Evolutionary conservation across 768 basidiomycete species (phyloP).

Genomic region (Leucocoprinus birnbaumii): DNA sequence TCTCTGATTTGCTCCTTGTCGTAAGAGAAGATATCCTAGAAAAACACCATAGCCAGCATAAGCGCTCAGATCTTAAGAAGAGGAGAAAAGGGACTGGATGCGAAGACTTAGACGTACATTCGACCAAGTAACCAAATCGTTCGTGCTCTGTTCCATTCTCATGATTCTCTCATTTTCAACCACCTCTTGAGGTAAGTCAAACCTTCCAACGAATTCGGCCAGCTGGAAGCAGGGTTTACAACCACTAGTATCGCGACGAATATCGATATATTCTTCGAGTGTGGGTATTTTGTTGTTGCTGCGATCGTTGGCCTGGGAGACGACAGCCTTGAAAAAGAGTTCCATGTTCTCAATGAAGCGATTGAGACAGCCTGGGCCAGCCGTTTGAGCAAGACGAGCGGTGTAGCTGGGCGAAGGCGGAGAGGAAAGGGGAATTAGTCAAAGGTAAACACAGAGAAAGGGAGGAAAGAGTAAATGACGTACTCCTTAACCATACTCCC

Average conservation of each 20-base stretch:
- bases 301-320: constrained; percentile 58
- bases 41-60: background rate
- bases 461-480: background rate
- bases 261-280: constrained; percentile 68
- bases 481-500: constrained; percentile 22
- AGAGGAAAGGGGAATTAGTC: background rate
- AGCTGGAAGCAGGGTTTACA: constrained; percentile 77
- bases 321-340: constrained; percentile 66
- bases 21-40: constrained; percentile 72
- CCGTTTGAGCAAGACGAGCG: constrained; percentile 54
- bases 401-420: constrained; percentile 47
- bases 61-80: background rate
- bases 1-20: constrained; percentile 69
- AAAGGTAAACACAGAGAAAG: background rate
- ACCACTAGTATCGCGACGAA: constrained; percentile 50
- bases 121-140: constrained; percentile 80
- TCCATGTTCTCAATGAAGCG: constrained; percentile 71
- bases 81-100: background rate
- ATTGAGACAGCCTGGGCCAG: constrained; percentile 50
- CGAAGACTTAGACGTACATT: constrained; percentile 47
- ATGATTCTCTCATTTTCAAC: constrained; percentile 60
- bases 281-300: constrained; percentile 52
- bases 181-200: constrained; percentile 70
- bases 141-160: constrained; percentile 65
- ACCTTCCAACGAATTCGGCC: constrained; percentile 68